Conservation (phyloP, 805 yeast genomes). For the Cyberlindnera bimundalis region DNA sequence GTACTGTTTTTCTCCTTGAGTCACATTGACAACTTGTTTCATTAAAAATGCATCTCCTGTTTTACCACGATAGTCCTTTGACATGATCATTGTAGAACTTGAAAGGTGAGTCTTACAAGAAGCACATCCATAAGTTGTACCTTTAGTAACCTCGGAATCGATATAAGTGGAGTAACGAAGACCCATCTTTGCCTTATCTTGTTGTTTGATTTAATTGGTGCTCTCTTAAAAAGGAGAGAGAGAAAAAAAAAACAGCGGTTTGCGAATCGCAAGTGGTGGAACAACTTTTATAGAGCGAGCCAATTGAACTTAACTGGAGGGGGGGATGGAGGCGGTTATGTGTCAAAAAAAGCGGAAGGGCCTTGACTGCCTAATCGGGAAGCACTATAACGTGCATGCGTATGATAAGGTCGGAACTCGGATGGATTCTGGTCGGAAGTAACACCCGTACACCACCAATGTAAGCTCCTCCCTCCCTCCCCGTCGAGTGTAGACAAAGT, state of each 20-base stretch:
- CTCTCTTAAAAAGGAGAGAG: no score
- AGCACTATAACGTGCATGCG: constrained; percentile 3
- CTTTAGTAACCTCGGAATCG: constrained; percentile 30
- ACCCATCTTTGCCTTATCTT: constrained; percentile 35
- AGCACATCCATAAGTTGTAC: constrained; percentile 36
- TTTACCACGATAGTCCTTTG: constrained; percentile 51
- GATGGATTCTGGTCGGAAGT: neutral
- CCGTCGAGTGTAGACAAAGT: no score
- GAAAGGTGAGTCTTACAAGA: constrained; percentile 41
- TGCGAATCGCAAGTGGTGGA: no score
- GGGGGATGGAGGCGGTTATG: neutral
- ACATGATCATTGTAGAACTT: constrained; percentile 32
- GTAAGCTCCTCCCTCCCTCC: no score
- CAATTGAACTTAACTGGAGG: neutral
- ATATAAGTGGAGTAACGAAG: constrained; percentile 41
- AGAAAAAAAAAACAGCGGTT: no score
- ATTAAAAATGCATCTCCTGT: constrained; percentile 59
- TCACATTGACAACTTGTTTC: constrained; percentile 45
- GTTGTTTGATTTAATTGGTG: no score
- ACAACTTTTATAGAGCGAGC: no score
- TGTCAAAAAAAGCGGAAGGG: neutral
- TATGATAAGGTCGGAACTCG: constrained; percentile 8
- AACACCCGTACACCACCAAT: constrained; percentile 5
- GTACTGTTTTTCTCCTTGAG: constrained; percentile 27
- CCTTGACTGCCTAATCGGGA: constrained; percentile 1